Evolutionary conservation across 306 rosid species (phyloP).

Genomic region (Fragaria vesca): DNA sequence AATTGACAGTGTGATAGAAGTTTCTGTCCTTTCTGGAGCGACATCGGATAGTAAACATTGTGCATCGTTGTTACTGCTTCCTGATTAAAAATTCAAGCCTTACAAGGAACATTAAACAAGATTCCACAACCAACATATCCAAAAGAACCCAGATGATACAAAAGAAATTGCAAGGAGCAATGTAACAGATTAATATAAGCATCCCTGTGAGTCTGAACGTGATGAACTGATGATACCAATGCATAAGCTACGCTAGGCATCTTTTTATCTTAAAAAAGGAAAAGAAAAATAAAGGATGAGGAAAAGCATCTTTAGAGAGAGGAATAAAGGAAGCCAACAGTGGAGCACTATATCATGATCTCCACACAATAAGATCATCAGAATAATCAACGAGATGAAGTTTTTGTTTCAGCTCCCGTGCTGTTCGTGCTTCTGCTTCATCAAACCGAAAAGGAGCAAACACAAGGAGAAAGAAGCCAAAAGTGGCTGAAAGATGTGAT

Average conservation of each 20-base stretch:
- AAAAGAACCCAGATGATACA: not conserved
- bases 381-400: conserved; percentile 39
- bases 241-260: conserved; percentile 38
- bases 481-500: conserved; percentile 30
- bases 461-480: conserved; percentile 46
- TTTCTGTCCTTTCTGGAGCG: not conserved
- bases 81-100: not conserved
- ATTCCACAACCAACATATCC: not conserved
- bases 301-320: conserved; percentile 26
- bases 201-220: not conserved
- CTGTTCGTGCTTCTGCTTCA: conserved; percentile 60
- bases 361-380: conserved; percentile 23
- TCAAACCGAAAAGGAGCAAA: conserved; percentile 41
- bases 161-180: not conserved
- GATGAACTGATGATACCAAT: not conserved
- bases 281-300: not conserved
- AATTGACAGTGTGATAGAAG: not conserved
- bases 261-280: conserved; percentile 15
- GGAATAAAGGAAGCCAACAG: not conserved
- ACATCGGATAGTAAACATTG: not conserved
- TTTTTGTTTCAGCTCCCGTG: conserved; percentile 54
- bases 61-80: not conserved
- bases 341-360: conserved; percentile 13
- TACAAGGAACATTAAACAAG: not conserved
- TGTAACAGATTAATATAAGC: conserved; percentile 9